These are phyloP conservation scores for Fusarium sp. DNA, from an alignment of 2,329 filamentous ascomycete genomes.

Conservation along the genomic window DNA sequence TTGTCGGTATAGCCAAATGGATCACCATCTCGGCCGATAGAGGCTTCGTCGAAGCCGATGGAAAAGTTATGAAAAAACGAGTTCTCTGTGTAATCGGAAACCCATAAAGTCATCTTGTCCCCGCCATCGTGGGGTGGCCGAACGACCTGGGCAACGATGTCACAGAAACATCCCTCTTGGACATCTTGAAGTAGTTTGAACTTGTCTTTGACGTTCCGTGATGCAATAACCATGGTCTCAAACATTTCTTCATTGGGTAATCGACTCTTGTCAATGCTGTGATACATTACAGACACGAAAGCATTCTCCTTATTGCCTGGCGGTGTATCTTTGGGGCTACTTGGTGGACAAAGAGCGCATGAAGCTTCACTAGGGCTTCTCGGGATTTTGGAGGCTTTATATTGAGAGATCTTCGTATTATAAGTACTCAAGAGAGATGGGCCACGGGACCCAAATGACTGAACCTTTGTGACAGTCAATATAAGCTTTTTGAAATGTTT, in stretches of 20 bases:
- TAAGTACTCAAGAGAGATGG: constrained; percentile 57
- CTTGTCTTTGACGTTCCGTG: constrained; percentile 61
- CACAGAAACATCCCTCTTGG: constrained; percentile 64
- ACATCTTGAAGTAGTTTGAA: constrained; percentile 74
- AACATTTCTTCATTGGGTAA: constrained; percentile 59
- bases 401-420: constrained; percentile 57
- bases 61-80: constrained; percentile 64
- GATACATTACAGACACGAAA: constrained; percentile 60
- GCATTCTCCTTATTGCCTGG: constrained; percentile 46
- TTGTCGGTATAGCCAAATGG: constrained; percentile 61
- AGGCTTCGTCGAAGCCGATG: constrained; percentile 44
- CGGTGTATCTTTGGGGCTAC: constrained; percentile 28
- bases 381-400: constrained; percentile 46
- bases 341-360: constrained; percentile 39
- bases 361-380: constrained; percentile 50
- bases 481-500: background rate
- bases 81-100: constrained; percentile 87
- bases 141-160: constrained; percentile 78
- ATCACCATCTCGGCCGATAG: constrained; percentile 59
- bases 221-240: constrained; percentile 47
- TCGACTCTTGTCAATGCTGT: constrained; percentile 53
- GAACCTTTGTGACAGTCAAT: constrained; percentile 49
- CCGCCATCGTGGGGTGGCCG: constrained; percentile 54
- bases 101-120: constrained; percentile 70
- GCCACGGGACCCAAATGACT: constrained; percentile 45